Conservation (phyloP, 2,329 filamentous ascomycete genomes). For the Ceratocystis colombiana region DNA sequence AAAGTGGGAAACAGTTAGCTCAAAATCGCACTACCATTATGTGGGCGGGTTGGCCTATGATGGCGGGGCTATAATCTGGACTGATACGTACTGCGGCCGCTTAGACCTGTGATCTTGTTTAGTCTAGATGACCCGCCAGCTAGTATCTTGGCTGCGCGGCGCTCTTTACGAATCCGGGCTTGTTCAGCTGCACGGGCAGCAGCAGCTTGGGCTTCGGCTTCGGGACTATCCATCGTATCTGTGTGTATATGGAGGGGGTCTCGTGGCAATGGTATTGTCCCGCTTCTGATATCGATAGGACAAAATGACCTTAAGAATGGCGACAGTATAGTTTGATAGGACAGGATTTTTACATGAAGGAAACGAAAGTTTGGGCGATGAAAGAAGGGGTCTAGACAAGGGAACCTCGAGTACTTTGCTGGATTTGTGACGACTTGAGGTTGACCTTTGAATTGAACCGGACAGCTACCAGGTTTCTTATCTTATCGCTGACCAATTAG, state of each 20-base stretch:
- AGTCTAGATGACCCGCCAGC: slow-evolving; percentile 59
- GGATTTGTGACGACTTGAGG: background rate
- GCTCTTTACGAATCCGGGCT: slow-evolving; percentile 66
- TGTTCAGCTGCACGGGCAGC: slow-evolving; percentile 50
- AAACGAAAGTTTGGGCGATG: too few species aligned
- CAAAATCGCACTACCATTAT: too few species aligned
- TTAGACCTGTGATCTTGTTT: slow-evolving; percentile 58
- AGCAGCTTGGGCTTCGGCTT: slow-evolving; percentile 38
- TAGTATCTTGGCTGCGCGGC: slow-evolving; percentile 67
- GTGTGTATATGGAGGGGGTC: background rate
- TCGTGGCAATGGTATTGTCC: background rate
- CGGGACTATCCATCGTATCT: slow-evolving; percentile 25
- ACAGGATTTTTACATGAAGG: too few species aligned
- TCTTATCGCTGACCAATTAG: slow-evolving; percentile 16
- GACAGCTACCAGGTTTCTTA: slow-evolving; percentile 4
- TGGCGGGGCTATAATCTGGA: background rate
- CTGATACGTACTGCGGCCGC: slow-evolving; percentile 20
- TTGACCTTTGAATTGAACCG: background rate
- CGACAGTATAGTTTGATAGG: background rate
- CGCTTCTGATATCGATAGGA: background rate
- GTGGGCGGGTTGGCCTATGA: too few species aligned
- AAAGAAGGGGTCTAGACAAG: too few species aligned
- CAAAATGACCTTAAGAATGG: background rate
- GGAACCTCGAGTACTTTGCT: background rate
- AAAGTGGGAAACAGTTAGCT: background rate